These are phyloP conservation scores for Hemileccinum impolitum DNA, from an alignment of 768 basidiomycete species.

Conservation along the genomic window DNA sequence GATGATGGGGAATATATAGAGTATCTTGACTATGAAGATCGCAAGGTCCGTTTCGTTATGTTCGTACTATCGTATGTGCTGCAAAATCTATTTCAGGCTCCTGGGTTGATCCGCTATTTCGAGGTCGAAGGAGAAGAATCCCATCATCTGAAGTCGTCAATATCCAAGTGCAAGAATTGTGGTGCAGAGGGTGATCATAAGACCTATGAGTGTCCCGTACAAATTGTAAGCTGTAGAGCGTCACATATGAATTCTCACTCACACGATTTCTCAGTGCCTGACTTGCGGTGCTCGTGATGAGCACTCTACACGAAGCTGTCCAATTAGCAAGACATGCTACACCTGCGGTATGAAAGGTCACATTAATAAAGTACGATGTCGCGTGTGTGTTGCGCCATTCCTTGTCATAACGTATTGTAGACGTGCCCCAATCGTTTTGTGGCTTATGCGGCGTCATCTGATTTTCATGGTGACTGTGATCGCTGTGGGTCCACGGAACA, in stretches of 20 bases:
- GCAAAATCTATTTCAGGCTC: constrained; percentile 32
- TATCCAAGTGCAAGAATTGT: constrained; percentile 72
- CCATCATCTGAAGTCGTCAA: constrained; percentile 37
- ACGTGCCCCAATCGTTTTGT: constrained; percentile 65
- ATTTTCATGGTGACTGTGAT: constrained; percentile 51
- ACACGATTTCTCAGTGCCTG: constrained; percentile 50
- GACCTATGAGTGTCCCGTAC: constrained; percentile 62
- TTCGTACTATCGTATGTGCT: neutral
- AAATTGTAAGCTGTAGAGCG: constrained; percentile 52
- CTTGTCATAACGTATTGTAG: constrained; percentile 32
- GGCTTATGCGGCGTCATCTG: constrained; percentile 16
- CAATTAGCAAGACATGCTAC: constrained; percentile 78
- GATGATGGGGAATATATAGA: constrained; percentile 71
- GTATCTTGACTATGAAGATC: constrained; percentile 71
- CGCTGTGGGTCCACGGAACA: constrained; percentile 67
- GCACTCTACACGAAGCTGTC: constrained; percentile 73
- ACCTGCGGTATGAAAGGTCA: constrained; percentile 84
- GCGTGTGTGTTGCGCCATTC: neutral
- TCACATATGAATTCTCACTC: neutral
- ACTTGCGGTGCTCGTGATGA: constrained; percentile 81
- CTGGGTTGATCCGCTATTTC: constrained; percentile 60
- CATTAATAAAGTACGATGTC: constrained; percentile 51
- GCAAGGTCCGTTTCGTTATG: constrained; percentile 42
- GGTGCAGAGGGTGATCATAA: constrained; percentile 71
- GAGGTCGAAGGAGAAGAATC: constrained; percentile 44